These are phyloP conservation scores for Beauveria rudraprayagi DNA, from an alignment of 2,329 filamentous ascomycete species.

Conservation along the genomic window DNA sequence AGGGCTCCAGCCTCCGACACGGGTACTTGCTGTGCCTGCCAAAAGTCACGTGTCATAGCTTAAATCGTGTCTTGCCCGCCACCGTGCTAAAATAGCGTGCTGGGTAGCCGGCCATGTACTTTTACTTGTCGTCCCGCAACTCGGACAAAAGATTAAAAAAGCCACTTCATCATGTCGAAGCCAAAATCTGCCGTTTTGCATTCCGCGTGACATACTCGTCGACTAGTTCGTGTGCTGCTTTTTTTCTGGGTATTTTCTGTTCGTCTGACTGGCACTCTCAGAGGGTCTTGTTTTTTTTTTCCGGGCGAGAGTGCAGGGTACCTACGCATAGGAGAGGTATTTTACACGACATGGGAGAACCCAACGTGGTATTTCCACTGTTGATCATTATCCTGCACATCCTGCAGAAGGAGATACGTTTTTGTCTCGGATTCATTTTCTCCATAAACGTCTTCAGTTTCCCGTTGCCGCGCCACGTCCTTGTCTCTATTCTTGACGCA, in stretches of 20 bases:
- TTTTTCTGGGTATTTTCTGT: too few relatives aligned
- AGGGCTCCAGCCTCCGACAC: not conserved
- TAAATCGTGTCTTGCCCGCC: not conserved
- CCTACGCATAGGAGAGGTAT: too few relatives aligned
- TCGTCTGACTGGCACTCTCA: too few relatives aligned
- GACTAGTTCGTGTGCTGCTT: too few relatives aligned
- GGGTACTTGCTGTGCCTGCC: not conserved
- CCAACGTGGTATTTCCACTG: not conserved
- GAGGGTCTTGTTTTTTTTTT: too few relatives aligned
- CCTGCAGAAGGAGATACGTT: not conserved
- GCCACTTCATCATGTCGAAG: not conserved
- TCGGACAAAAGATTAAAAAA: not conserved
- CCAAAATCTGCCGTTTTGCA: not conserved
- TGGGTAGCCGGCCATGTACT: too few relatives aligned
- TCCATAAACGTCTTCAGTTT: not conserved
- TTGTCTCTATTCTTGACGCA: not conserved
- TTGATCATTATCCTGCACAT: not conserved
- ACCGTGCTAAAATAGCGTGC: too few relatives aligned
- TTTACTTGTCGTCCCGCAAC: too few relatives aligned
- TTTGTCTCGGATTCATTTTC: not conserved
- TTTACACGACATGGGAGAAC: too few relatives aligned
- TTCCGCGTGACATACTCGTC: too few relatives aligned
- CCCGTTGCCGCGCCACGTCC: not conserved
- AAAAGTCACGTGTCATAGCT: not conserved
- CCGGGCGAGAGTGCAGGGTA: too few relatives aligned